Conservation (phyloP, 768 basidiomycete species). For the Asterophora parasitica region DNA sequence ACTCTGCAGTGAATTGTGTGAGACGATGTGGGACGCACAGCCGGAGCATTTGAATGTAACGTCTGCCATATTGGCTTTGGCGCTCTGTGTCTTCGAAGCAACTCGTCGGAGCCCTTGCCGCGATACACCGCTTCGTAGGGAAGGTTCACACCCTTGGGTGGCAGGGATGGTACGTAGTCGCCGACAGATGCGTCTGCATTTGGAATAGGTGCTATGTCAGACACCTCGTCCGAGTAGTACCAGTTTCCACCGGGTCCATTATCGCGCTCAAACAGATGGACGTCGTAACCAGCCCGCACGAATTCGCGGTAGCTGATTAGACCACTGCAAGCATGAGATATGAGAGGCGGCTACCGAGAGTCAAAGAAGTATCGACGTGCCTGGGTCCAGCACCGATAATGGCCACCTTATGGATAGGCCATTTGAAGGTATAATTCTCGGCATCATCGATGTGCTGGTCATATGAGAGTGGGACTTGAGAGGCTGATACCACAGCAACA, state of each 20-base stretch:
- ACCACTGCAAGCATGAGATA: conserved; percentile 21
- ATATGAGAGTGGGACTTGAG: conserved; percentile 1
- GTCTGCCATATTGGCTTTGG: conserved; percentile 35
- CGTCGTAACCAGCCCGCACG: conserved; percentile 28
- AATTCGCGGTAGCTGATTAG: conserved; percentile 33
- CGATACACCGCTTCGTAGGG: conserved; percentile 25
- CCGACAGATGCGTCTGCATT: conserved; percentile 26
- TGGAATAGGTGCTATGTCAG: conserved; percentile 32
- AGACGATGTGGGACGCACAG: conserved; percentile 18
- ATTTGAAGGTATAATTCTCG: conserved; percentile 29
- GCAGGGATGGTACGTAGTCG: conserved; percentile 33
- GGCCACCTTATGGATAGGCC: conserved; percentile 33
- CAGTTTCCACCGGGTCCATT: conserved; percentile 35
- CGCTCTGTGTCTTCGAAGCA: conserved; percentile 27
- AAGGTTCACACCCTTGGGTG: conserved; percentile 25
- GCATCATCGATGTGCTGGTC: background rate
- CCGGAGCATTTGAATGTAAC: conserved; percentile 30
- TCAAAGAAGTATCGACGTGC: conserved; percentile 17
- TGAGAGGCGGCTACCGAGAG: background rate
- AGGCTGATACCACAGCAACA: background rate
- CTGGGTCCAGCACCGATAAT: conserved; percentile 38
- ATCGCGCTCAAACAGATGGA: conserved; percentile 36
- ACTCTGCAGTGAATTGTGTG: background rate
- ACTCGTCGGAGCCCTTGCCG: conserved; percentile 15
- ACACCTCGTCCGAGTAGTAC: conserved; percentile 37